Conservation (phyloP, 2,329 filamentous ascomycete genomes). For the Metarhizium album region DNA sequence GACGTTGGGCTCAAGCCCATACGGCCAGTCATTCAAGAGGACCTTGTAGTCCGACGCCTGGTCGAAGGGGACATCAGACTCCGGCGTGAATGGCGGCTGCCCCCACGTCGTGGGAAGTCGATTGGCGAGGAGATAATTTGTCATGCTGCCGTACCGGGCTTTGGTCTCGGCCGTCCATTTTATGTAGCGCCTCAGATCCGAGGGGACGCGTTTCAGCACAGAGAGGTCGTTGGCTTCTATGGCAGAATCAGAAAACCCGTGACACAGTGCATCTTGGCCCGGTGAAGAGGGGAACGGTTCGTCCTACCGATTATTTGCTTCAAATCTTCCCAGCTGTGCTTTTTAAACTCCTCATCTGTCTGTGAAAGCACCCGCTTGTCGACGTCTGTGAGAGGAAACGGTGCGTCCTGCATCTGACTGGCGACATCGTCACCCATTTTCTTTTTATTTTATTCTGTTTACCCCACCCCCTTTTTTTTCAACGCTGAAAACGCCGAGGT, state of each 20-base stretch:
- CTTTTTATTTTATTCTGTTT: too few relatives aligned
- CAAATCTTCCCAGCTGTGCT: slow-evolving; percentile 65
- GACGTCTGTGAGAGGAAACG: slow-evolving; percentile 49
- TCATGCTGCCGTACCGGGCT: slow-evolving; percentile 65
- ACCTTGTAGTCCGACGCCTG: slow-evolving; percentile 54
- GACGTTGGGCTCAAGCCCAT: slow-evolving; percentile 56
- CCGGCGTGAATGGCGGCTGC: slow-evolving; percentile 41
- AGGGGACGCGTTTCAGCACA: slow-evolving; percentile 68
- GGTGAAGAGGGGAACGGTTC: neutral
- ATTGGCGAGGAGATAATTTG: slow-evolving; percentile 64
- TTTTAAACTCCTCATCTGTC: slow-evolving; percentile 59
- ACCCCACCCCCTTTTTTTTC: too few relatives aligned
- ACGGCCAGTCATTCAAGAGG: slow-evolving; percentile 88
- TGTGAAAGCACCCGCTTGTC: slow-evolving; percentile 49
- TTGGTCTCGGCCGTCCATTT: slow-evolving; percentile 63
- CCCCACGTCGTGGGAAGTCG: slow-evolving; percentile 60
- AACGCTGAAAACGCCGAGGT: too few relatives aligned
- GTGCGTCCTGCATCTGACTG: slow-evolving; percentile 26
- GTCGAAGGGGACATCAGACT: slow-evolving; percentile 39
- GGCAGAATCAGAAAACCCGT: neutral
- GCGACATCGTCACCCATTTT: slow-evolving; percentile 29
- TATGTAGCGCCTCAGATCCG: slow-evolving; percentile 69
- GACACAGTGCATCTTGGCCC: too few relatives aligned
- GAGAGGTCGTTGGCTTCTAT: slow-evolving; percentile 52
- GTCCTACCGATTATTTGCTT: slow-evolving; percentile 52